Evolutionary conservation across 1,139 yeast genomes (phyloP).

Genomic region (Hemisphaericaspora subhashii): DNA sequence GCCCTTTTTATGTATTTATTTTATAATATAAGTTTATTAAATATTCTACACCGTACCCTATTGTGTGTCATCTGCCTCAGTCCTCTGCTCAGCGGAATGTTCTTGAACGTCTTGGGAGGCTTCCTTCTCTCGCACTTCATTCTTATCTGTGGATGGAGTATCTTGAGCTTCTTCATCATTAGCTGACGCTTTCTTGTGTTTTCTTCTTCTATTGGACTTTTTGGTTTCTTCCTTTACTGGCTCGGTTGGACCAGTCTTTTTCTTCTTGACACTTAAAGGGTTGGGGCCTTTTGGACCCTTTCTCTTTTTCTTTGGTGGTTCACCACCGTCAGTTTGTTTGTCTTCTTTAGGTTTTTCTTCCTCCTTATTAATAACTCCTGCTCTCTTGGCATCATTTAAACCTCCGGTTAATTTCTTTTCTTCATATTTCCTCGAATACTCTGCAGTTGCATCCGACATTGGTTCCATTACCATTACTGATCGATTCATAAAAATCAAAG

Average conservation of each 20-base stretch:
- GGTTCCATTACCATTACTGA: conserved; percentile 98
- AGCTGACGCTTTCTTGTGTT: conserved; percentile 21
- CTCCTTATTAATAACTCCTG: conserved; percentile 32
- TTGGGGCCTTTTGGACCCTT: conserved; percentile 80
- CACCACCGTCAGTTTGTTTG: conserved; percentile 16
- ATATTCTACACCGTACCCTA: conserved; percentile 4
- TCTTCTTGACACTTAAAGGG: conserved; percentile 78
- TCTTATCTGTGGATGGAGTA: conserved; percentile 2
- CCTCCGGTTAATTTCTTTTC: conserved; percentile 70
- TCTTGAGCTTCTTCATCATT: conserved; percentile 10
- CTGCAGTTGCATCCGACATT: conserved; percentile 67
- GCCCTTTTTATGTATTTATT: not conserved
- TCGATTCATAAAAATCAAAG: conserved; percentile 80
- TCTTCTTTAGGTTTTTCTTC: conserved; percentile 21
- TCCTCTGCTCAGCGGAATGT: not conserved
- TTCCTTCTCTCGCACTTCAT: not conserved
- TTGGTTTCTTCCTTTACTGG: conserved; percentile 9
- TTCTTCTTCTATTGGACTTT: conserved; percentile 38
- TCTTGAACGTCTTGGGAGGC: too few species aligned
- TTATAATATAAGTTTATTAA: not conserved
- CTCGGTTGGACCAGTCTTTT: conserved; percentile 34
- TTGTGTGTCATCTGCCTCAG: conserved; percentile 1
- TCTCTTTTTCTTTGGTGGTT: conserved; percentile 41
- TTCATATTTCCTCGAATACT: conserved; percentile 57
- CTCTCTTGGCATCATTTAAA: conserved; percentile 55